A percentile compares a stretch with the other conserved stretches of the same genome.
Conservation (phyloP, 2,329 filamentous ascomycete genomes). For the Aspergillus jensenii region DNA sequence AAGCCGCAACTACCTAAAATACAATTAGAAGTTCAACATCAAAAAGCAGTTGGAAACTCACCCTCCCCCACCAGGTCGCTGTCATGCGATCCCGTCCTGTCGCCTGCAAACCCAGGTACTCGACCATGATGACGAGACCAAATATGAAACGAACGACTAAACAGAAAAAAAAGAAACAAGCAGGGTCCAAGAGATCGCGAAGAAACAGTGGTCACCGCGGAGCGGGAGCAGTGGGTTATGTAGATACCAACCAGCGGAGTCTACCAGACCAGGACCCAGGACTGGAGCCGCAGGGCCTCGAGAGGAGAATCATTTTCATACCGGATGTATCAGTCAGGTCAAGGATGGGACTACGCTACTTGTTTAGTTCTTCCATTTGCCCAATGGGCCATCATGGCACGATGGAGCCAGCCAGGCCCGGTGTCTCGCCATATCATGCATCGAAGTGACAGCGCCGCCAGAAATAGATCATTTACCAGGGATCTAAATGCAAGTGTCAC, state of each 20-base stretch:
- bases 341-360: neutral
- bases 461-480: constrained; percentile 1
- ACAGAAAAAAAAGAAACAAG: neutral
- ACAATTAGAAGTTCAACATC: neutral
- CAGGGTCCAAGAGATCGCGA: neutral
- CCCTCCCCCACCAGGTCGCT: constrained; percentile 19
- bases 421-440: neutral
- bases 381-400: neutral
- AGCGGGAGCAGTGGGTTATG: constrained; percentile 2
- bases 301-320: neutral
- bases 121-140: constrained; percentile 11
- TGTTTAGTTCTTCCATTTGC: neutral
- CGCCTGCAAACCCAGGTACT: constrained; percentile 19
- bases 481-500: constrained; percentile 12
- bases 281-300: constrained; percentile 3
- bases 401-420: neutral
- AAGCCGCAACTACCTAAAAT: constrained; percentile 14
- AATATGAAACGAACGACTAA: neutral
- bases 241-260: neutral
- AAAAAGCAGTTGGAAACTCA: neutral
- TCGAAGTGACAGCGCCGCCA: neutral
- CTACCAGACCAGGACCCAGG: neutral
- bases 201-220: neutral
- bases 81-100: constrained; percentile 19
- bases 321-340: neutral